Base-by-base conservation (phyloP, 768 basidiomycete species). In the Daedalea quercina region DNA sequence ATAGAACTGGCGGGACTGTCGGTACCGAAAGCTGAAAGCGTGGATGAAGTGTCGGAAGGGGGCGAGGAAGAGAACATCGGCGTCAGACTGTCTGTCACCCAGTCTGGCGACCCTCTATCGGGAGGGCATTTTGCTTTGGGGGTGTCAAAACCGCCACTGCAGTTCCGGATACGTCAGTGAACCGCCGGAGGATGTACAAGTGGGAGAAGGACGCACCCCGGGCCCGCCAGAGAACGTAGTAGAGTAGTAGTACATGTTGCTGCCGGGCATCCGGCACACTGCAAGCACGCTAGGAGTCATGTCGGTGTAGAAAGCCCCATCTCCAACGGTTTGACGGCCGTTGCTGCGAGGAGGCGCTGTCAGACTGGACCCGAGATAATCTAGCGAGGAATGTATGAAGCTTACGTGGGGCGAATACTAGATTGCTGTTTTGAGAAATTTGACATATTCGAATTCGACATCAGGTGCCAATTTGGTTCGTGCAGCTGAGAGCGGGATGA, bases 401-500 rank as follows among this genome's bases (percentile, higher is more conserved):
- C 84, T 50, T 79, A 93, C 90, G 87, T 78, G 90, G 90, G 90
- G 90, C 89, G 78, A 82, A 86, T 84, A 93, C 87, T 93, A 92
- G 80, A 93, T 80, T 81, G 79, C 63, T 76, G 78, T 76, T 85
- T 83, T 66, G 74, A 73, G 70, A 76, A 73, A 85, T 82, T 90
- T 63, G 81, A 80, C 74, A 81, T 81, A 52, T 75, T 78, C 65
- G 74, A 72, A 75, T 82, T 77, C 76, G 85, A 88, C 87, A 90
- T 90, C 74, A 64, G 72, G 70, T 86, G 85, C 90, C 89, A 89
- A 90, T 82, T 87, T 90, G n/a, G 85, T 70, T 77, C 28, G 43
- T 37, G 34, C 24, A 37, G 15, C 37, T 44, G 23, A 44, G 7
- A 7, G 23, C 20, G 26, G 25, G 40, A 9, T 51, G 22, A 43